These are phyloP conservation scores for Mycena sanguinolenta DNA, from an alignment of 768 basidiomycete genomes.

Conservation along the genomic window DNA sequence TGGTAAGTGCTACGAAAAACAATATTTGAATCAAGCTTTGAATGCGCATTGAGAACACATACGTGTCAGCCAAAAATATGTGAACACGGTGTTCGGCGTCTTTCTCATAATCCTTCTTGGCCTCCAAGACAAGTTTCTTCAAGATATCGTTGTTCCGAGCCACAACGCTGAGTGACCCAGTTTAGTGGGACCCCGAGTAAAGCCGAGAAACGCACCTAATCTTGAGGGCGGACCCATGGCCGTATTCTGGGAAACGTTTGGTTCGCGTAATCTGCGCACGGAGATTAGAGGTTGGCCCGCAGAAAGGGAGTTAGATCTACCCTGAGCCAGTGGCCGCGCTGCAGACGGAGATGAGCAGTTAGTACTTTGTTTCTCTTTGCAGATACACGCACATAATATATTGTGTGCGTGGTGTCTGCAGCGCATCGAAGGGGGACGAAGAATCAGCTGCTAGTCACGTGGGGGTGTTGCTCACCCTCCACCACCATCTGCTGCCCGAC, in stretches of 20 bases:
- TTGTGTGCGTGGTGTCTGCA: conserved; percentile 87
- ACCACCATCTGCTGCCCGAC: no score
- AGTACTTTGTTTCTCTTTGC: neutral
- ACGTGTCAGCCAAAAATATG: conserved; percentile 92
- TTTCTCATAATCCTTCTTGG: conserved; percentile 91
- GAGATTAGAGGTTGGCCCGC: conserved; percentile 33
- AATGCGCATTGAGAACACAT: conserved; percentile 51
- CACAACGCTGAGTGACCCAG: conserved; percentile 71
- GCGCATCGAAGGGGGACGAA: no score
- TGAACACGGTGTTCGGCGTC: conserved; percentile 92
- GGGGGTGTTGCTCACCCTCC: neutral
- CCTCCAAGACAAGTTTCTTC: conserved; percentile 88
- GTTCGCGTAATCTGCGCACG: conserved; percentile 79
- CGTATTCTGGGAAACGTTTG: conserved; percentile 81
- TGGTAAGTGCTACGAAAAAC: conserved; percentile 66
- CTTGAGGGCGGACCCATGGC: conserved; percentile 80
- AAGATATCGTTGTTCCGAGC: conserved; percentile 90
- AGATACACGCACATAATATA: conserved; percentile 71
- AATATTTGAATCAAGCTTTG: conserved; percentile 29
- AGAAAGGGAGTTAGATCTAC: conserved; percentile 57
- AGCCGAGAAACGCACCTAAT: conserved; percentile 68
- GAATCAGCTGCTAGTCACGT: neutral
- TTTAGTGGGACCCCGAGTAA: conserved; percentile 32
- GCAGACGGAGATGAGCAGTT: conserved; percentile 4
- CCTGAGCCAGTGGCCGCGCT: conserved; percentile 86